Percentiles rank a stretch among this genome's conserved stretches.
Conservation (phyloP, 2,329 filamentous ascomycete genomes). For the Aschersonia sp. region DNA sequence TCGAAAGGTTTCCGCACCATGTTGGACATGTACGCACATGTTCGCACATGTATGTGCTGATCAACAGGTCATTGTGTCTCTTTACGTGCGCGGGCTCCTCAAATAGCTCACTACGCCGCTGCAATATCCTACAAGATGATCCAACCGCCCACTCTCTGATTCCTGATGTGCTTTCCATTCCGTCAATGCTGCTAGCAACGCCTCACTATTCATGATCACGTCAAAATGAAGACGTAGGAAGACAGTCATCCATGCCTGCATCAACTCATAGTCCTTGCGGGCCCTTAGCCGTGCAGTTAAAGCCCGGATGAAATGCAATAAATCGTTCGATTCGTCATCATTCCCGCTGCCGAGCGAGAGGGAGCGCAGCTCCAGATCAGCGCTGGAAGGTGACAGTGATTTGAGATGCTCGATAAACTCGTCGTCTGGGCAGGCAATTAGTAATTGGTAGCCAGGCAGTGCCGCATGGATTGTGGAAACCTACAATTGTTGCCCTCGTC, state of each 20-base stretch:
- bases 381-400: conserved; percentile 65
- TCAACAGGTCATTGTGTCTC: background rate
- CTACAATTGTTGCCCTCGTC: conserved; percentile 45
- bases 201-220: conserved; percentile 32
- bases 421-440: conserved; percentile 27
- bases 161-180: conserved; percentile 63
- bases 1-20: too few relatives aligned
- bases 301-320: conserved; percentile 67
- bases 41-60: too few relatives aligned
- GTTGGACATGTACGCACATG: too few relatives aligned
- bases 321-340: conserved; percentile 45
- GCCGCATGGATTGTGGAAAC: conserved; percentile 8
- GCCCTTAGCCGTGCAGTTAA: conserved; percentile 55
- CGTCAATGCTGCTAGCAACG: conserved; percentile 42
- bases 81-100: conserved; percentile 35
- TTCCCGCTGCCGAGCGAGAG: conserved; percentile 34
- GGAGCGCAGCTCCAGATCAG: conserved; percentile 83
- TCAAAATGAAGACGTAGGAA: conserved; percentile 69
- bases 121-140: conserved; percentile 72
- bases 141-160: conserved; percentile 54
- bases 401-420: conserved; percentile 68
- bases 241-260: conserved; percentile 95
- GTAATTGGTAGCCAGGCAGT: too few relatives aligned
- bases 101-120: conserved; percentile 75
- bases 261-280: conserved; percentile 78